Base-by-base conservation (phyloP, 805 yeast genomes). In the Ogataea pignaliae region DNA sequence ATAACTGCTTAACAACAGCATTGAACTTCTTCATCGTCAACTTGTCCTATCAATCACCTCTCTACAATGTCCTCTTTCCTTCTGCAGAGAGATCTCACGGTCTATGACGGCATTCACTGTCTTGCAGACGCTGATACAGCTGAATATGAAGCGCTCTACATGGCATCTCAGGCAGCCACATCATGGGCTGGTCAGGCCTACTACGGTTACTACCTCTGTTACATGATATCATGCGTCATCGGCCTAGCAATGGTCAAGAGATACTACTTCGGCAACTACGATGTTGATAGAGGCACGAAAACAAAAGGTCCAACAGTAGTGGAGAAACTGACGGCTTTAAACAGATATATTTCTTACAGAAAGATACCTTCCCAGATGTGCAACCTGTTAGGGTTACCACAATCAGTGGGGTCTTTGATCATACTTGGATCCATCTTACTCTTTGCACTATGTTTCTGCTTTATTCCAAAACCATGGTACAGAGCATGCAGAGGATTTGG, bases 401-500 rank as follows among this genome's bases (percentile, higher is more conserved):
- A 64, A 46, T 57, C 77, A 39, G 43, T 68, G 53, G 69, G 68
- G 41, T 52, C 69, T 44, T 30, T 67, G 54, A 2, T 62, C 53
- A 30, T 65, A 42, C 36, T 78, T 44, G 45, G 40, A 2, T 53
- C 59, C 16, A 68, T 61, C 40, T 58, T 54, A 42, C 55, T 71
- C 34, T 73, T 71, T 48, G 38, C 59, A 7, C 36, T 66, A 8
- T 56, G 64, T 13, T 60, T 59, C 46, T 44, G 60, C 15, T 67
- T 69, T 30, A 53, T 67, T 57, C 82, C 83, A 7, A 76, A 71
- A 41, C 68, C 68, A 39, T 76, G 73, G 70, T 73, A 73, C 48
- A 60, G 82, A 44, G 76, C 61, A 0, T 79, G 84, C 55, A 31
- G 60, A 4, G 79, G 78, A 0, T 78, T 77, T 57, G 84, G 83